Evolutionary conservation across 208 protist genomes (phyloP).

Genomic region (Vickermania spadyakhi): DNA sequence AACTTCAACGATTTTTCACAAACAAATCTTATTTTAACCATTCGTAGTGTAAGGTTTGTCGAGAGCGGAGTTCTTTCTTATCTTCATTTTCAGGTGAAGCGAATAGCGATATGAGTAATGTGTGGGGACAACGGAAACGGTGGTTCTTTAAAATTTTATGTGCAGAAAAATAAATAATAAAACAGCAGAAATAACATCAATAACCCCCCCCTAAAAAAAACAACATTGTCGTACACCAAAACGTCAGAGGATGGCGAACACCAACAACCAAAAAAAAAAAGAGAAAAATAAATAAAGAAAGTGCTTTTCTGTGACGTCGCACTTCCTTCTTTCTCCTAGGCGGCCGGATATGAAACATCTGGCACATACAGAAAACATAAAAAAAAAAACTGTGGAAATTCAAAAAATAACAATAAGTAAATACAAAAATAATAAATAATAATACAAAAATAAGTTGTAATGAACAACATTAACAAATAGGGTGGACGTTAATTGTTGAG

Average conservation of each 20-base stretch:
- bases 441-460: not conserved
- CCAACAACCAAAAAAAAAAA: constrained; percentile 2
- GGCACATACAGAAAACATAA: no score
- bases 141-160: not conserved
- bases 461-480: no score
- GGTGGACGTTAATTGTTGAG: no score
- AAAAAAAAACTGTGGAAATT: not conserved
- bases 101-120: no score
- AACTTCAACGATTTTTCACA: not conserved
- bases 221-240: not conserved
- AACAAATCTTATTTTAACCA: not conserved
- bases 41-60: not conserved
- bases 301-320: no score
- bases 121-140: no score
- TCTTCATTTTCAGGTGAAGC: not conserved
- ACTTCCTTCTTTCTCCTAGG: no score
- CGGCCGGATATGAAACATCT: no score
- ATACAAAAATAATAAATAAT: not conserved
- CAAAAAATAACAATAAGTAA: not conserved
- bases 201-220: not conserved
- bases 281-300: no score
- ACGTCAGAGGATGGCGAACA: no score
- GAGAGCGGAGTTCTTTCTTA: not conserved
- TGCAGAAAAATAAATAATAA: not conserved
- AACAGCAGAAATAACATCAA: not conserved